A percentile compares a stretch with the other conserved stretches of the same genome.
phyloP scores from a whole-genome alignment of 106 monocot species.

The Alisma plantagoaquatica region DNA sequence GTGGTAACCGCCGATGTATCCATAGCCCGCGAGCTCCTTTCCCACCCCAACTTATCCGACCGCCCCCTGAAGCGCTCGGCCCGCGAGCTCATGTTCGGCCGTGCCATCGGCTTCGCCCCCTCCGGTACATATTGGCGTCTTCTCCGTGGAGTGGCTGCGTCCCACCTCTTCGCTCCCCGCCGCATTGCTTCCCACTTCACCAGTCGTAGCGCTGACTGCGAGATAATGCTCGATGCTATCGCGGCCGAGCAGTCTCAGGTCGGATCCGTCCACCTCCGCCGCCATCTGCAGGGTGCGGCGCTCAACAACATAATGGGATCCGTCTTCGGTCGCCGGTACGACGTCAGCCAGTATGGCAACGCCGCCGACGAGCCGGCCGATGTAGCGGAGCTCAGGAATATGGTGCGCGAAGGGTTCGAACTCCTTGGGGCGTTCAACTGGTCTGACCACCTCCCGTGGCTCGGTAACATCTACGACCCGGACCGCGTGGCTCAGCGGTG shows the following conservation, averaged over 20 bases:
- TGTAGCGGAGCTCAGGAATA: conserved; percentile 15
- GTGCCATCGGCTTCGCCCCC: conserved; percentile 93
- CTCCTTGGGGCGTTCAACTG: conserved; percentile 87
- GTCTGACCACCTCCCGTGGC: conserved; percentile 84
- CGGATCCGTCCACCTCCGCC: conserved; percentile 38
- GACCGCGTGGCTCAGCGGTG: conserved; percentile 30
- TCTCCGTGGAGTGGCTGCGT: too few relatives aligned
- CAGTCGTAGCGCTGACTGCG: conserved; percentile 51
- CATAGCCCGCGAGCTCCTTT: conserved; percentile 53
- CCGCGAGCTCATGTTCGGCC: conserved; percentile 78
- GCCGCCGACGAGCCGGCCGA: conserved; percentile 1
- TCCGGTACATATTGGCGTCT: conserved; percentile 78
- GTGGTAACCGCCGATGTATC: conserved; percentile 61
- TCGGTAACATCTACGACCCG: conserved; percentile 48
- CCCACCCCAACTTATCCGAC: conserved; percentile 53
- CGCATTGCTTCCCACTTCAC: conserved; percentile 69
- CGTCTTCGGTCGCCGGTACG: conserved; percentile 65
- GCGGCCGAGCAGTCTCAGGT: neutral
- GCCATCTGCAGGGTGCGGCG: conserved; percentile 60
- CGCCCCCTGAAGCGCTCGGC: conserved; percentile 74
- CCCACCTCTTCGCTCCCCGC: conserved; percentile 57
- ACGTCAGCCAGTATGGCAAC: neutral
- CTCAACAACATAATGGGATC: conserved; percentile 84
- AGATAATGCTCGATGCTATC: conserved; percentile 29
- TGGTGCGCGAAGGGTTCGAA: conserved; percentile 87